These are phyloP conservation scores for Lomentospora prolificans DNA, from an alignment of 2,329 filamentous ascomycete genomes.

Conservation along the genomic window DNA sequence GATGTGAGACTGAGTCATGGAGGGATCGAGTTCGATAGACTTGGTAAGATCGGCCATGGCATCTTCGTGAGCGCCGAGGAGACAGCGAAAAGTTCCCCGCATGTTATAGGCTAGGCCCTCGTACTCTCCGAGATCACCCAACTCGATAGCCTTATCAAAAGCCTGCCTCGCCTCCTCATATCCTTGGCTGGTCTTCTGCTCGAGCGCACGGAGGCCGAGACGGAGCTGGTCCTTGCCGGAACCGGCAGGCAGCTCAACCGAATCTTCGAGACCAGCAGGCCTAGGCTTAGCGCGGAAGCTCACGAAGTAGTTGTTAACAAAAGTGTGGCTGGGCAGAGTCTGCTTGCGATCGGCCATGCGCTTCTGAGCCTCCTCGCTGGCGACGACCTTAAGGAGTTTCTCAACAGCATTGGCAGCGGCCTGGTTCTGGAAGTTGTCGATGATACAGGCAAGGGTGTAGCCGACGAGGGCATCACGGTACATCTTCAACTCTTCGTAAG, in stretches of 20 bases:
- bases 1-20: conserved; percentile 92
- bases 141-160: conserved; percentile 80
- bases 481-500: conserved; percentile 85
- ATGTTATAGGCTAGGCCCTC: conserved; percentile 94
- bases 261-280: conserved; percentile 73
- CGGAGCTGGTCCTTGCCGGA: conserved; percentile 80
- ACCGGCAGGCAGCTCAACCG: conserved; percentile 64
- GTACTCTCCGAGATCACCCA: conserved; percentile 68
- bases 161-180: conserved; percentile 81
- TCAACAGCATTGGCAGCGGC: conserved; percentile 82
- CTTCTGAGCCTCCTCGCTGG: conserved; percentile 83
- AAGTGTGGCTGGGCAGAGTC: conserved; percentile 89
- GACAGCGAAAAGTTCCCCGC: conserved; percentile 89
- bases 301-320: conserved; percentile 97
- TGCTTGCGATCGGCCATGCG: conserved; percentile 78
- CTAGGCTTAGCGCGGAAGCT: conserved; percentile 83
- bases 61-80: conserved; percentile 76
- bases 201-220: conserved; percentile 70
- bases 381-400: conserved; percentile 89
- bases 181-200: conserved; percentile 78
- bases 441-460: conserved; percentile 98
- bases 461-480: conserved; percentile 93
- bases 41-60: conserved; percentile 81
- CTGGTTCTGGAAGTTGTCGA: conserved; percentile 93
- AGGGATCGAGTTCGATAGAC: conserved; percentile 82